Conservation (phyloP, 768 basidiomycete genomes). For the Lentinula lateritia region DNA sequence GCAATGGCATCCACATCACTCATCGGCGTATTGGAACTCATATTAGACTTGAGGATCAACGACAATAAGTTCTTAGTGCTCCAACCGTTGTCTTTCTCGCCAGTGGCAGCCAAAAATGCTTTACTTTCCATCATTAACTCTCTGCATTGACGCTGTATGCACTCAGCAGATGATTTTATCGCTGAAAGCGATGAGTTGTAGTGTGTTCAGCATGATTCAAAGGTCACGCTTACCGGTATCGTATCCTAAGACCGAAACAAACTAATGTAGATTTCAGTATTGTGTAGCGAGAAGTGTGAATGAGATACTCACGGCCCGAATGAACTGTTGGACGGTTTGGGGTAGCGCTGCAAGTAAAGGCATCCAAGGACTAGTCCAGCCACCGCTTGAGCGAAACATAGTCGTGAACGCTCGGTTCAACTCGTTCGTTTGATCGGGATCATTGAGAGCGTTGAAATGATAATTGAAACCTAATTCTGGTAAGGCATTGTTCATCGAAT, state of each 20-base stretch:
- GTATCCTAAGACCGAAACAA: constrained; percentile 18
- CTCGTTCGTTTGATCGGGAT: constrained; percentile 31
- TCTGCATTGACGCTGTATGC: constrained; percentile 14
- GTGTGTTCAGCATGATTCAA: too few species aligned
- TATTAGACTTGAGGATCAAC: constrained; percentile 43
- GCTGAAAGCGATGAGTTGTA: background rate
- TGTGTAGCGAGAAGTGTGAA: background rate
- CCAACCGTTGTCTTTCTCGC: constrained; percentile 11
- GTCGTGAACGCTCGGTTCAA: constrained; percentile 47
- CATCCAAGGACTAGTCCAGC: constrained; percentile 17
- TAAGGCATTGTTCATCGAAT: background rate
- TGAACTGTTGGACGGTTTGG: constrained; percentile 22
- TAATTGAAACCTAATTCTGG: constrained; percentile 22
- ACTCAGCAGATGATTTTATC: background rate
- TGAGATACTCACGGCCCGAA: constrained; percentile 27
- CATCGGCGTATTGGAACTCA: constrained; percentile 40
- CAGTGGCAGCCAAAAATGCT: constrained; percentile 13
- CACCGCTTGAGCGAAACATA: constrained; percentile 40
- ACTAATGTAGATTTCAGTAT: background rate
- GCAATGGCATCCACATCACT: constrained; percentile 42
- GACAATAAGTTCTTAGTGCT: constrained; percentile 41
- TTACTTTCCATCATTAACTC: constrained; percentile 49
- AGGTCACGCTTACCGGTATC: constrained; percentile 10
- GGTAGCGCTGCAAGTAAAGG: constrained; percentile 20
- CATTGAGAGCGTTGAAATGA: constrained; percentile 23